Conservation (phyloP, 441 rosid genomes). For the Euphorbia corollata region DNA sequence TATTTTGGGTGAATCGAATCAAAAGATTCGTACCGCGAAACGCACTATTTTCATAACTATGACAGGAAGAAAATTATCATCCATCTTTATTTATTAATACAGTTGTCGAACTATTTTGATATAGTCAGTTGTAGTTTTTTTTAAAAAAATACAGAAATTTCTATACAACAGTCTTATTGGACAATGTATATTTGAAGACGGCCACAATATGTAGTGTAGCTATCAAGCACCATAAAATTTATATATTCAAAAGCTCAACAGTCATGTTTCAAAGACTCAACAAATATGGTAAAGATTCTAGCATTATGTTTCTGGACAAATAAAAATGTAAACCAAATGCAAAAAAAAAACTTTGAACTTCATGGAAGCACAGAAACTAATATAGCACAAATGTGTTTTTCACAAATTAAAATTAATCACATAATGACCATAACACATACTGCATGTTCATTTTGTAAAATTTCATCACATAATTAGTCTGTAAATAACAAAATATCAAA, state of each 20-base stretch:
- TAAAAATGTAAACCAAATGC: not conserved
- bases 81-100: not conserved
- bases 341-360: not conserved
- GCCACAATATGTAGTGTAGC: not conserved
- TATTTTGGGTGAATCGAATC: no score
- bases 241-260: not conserved
- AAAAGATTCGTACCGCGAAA: no score
- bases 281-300: not conserved
- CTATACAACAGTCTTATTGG: not conserved
- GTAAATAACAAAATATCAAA: not conserved
- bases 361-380: not conserved
- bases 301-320: not conserved
- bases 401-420: not conserved
- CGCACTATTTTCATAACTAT: no score
- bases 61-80: no score
- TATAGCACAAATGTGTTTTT: not conserved
- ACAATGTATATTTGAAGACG: not conserved
- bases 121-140: not conserved
- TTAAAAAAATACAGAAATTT: not conserved
- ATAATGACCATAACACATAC: not conserved
- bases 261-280: not conserved
- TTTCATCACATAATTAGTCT: not conserved
- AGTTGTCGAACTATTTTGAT: not conserved
- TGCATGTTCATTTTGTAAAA: not conserved
- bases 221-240: not conserved